Evolutionary conservation across 2,329 filamentous ascomycete genomes (phyloP), one percentile per base, ranked within the genome.

Genomic region (Alternaria dauci): DNA sequence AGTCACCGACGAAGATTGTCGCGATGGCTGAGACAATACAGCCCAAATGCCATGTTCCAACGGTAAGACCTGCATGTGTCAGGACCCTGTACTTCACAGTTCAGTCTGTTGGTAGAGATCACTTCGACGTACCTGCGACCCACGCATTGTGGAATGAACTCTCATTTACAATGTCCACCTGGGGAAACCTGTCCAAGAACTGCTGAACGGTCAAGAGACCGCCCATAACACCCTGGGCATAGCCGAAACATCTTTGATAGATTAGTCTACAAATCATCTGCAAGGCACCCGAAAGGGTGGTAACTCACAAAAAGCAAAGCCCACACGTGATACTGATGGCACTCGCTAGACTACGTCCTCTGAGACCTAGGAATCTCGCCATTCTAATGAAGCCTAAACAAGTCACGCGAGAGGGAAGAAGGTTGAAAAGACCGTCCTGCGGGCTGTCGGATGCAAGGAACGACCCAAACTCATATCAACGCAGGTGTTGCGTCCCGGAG

Each of bases 151-250:
- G 61, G 7, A 68, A 68, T 0, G 67, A 65, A 32, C 42, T 43
- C 25, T 69, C 54, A 36, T 66, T 65, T 30, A 74, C 59, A 14
- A 69, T 70, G 50, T 75, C 66, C 14, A 75, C 52, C 46, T 70
- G 68, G 16, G 72, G 73, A 51, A 73, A 76, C 28, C 59, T 59
- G 16, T 67, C 69, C 3, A 87, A 80, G 69, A 91, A 91, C 16
- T 83, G 81, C 25, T 85, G 80, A 71, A 93, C 85, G 8, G 90
- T 92, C 63, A 94, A 81, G 63, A 94, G 88, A 43, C 74, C 74
- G 23, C 74, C 90, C 84, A 91, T 91, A 9, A 92, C 89, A 72
- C 90, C 90, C 62, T 82, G 74, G 68, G 92, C 90, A 88, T 86
- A 87, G 41, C 85, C 85, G 66, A 87, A 84, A 30, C 82, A 79